Conservation (phyloP, 345 rosid species). For the Nephelium lappaceum region DNA sequence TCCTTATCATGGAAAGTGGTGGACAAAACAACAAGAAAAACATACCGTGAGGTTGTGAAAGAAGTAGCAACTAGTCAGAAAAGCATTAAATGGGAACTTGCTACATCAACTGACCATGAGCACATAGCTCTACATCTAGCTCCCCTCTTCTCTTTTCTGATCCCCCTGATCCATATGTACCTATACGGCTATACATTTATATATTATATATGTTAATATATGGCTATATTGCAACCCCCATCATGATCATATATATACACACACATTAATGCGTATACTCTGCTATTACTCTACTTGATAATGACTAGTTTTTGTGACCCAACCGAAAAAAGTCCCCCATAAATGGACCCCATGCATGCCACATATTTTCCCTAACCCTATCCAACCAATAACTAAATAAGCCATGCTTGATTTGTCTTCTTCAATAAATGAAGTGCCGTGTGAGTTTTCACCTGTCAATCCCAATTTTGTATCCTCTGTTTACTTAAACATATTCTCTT, state of each 20-base stretch:
- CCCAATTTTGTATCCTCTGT: too few relatives aligned
- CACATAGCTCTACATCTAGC: background rate
- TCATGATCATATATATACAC: too few relatives aligned
- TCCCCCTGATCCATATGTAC: too few relatives aligned
- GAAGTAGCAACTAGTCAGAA: background rate
- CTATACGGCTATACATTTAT: too few relatives aligned
- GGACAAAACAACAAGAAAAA: background rate
- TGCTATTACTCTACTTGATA: background rate
- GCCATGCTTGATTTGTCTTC: background rate
- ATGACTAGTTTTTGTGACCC: background rate
- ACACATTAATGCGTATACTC: background rate
- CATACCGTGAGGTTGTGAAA: constrained; percentile 12
- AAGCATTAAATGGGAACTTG: constrained; percentile 24
- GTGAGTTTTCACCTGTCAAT: background rate
- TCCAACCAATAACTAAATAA: constrained; percentile 12
- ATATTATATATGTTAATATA: too few relatives aligned
- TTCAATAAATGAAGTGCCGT: constrained; percentile 10
- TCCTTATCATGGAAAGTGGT: background rate
- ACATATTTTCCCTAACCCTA: background rate
- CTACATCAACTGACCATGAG: background rate
- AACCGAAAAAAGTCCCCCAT: background rate
- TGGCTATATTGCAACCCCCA: too few relatives aligned
- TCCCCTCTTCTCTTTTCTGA: background rate
- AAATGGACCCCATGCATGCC: background rate
- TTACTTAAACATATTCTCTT: too few relatives aligned